phyloP scores from a whole-genome alignment of 371 early-diverging fungal species.

The Mucor velutinosus region DNA sequence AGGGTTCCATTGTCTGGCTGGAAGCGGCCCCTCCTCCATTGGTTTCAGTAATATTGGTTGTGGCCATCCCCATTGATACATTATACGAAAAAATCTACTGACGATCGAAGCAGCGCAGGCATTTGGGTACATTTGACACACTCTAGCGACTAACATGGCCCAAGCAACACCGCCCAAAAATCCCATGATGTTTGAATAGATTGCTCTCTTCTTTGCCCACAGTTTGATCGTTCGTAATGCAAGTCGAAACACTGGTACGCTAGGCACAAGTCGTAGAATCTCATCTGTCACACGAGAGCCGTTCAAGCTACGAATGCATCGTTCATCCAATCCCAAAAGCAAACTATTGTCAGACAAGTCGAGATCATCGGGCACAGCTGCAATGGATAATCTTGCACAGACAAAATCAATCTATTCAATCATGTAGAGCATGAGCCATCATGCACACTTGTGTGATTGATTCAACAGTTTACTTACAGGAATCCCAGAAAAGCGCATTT shows the following conservation, averaged over 20 bases:
- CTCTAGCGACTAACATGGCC: conserved; percentile 98
- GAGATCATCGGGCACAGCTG: conserved; percentile 80
- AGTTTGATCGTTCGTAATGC: conserved; percentile 97
- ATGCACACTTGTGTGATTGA: not conserved
- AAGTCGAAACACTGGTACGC: conserved; percentile 86
- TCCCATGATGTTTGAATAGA: conserved; percentile 98
- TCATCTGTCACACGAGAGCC: conserved; percentile 98
- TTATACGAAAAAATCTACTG: conserved; percentile 89
- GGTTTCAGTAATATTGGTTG: conserved; percentile 94
- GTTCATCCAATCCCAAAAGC: conserved; percentile 89
- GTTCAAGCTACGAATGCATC: conserved; percentile 93
- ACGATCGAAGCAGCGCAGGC: conserved; percentile 90
- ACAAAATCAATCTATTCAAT: conserved; percentile 87
- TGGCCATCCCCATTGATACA: conserved; percentile 98
- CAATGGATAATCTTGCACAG: conserved; percentile 82
- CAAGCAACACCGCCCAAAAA: conserved; percentile 99
- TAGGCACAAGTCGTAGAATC: conserved; percentile 93
- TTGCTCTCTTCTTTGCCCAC: conserved; percentile 96
- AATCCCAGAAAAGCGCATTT: conserved; percentile 87
- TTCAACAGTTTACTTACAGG: conserved; percentile 51
- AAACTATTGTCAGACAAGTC: conserved; percentile 86
- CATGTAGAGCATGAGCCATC: not conserved
- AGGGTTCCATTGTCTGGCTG: conserved; percentile 98
- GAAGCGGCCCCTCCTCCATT: conserved; percentile 92
- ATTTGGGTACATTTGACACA: conserved; percentile 98